Percentiles rank a stretch among this genome's conserved stretches.
phyloP scores from a whole-genome alignment of 2,329 filamentous ascomycete species.

The Tolypocladium endophyticum region DNA sequence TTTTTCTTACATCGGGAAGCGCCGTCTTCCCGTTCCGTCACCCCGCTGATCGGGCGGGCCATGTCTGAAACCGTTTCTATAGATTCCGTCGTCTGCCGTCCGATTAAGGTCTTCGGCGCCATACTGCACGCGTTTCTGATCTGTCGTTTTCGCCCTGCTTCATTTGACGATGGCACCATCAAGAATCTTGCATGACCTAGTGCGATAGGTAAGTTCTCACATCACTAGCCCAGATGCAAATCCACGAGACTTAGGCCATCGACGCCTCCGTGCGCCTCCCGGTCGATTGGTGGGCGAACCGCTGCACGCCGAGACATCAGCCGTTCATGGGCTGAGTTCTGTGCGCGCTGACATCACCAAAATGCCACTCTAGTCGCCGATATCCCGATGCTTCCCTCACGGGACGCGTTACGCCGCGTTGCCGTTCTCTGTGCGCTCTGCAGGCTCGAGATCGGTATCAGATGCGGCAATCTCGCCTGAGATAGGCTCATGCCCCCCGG shows the following conservation, averaged over 20 bases:
- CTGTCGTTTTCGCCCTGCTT: neutral
- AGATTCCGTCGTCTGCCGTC: neutral
- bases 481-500: neutral
- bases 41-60: neutral
- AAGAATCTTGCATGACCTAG: neutral
- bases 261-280: neutral
- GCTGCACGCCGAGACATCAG: conserved; percentile 1
- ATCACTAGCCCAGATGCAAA: neutral
- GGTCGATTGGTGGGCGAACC: neutral
- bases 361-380: neutral
- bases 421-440: neutral
- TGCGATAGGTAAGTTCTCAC: neutral
- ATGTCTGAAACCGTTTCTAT: neutral
- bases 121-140: neutral
- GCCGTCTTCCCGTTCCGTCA: neutral
- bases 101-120: neutral
- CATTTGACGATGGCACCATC: neutral
- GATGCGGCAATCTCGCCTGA: neutral
- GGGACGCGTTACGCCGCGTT: neutral
- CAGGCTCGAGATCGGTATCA: neutral
- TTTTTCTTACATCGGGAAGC: neutral
- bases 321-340: neutral
- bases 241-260: neutral
- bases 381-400: neutral
- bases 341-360: neutral